Evolutionary conservation across 2,329 filamentous ascomycete genomes (phyloP), one percentile per base, ranked within the genome.

Genomic region (Verticillium dahliae): DNA sequence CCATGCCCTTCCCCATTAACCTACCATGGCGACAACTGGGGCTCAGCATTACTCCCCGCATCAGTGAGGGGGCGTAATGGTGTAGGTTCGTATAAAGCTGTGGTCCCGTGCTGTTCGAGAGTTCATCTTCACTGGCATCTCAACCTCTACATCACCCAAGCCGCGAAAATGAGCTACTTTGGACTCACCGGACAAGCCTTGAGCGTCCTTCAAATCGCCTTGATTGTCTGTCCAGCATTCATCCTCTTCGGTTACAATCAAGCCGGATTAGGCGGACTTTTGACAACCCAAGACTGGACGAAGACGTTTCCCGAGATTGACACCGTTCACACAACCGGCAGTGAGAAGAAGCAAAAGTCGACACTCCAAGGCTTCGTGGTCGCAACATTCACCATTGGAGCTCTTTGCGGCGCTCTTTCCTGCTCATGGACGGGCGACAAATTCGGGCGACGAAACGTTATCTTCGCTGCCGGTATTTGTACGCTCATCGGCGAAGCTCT

Each of bases 401-500:
- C 73, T 7, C 67, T 77, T 37, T 59, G 74, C 27, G 75, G 75
- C 37, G 61, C 74, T 6, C 68, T 77, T 4, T 70, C 70, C 10
- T 76, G 74, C 71, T 65, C 65, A 2, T 69, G 65, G 63, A 67
- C 66, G 22, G 82, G 81, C 57, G 79, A 85, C 60, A 71, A 73
- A 15, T 77, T 83, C 14, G 82, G 82, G 37, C 78, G 82, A 33
- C 76, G 78, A 56, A 76, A 75, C 64, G 79, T 80, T 5, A 82
- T 82, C 62, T 80, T 82, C 66, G 59, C 76, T 10, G 80, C 79
- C 4, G 80, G 75, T 3, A 65, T 74, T 15, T 78, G 82, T 65
- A 81, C 83, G 73, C 72, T 80, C 3, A 68, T 84, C 54, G 81
- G 80, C 27, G 78, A 78, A 58, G 73, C 75, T 35, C 71, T 84